Conservation (phyloP, 176 grass and related monocot genomes). For the Musa troglodytarum region DNA sequence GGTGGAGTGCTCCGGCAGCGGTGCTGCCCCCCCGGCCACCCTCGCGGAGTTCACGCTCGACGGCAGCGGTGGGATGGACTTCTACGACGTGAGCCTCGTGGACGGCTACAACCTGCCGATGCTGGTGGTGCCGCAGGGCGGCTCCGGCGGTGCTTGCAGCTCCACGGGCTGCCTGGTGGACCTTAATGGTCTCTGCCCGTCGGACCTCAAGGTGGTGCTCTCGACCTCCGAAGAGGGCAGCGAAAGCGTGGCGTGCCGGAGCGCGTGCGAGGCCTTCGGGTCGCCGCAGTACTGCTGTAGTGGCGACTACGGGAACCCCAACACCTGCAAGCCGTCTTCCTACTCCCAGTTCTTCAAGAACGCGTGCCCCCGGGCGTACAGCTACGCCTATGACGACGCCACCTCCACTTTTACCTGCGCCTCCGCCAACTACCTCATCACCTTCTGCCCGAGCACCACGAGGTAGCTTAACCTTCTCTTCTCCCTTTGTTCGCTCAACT, state of each 20-base stretch:
- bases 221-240: neutral
- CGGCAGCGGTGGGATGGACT: conserved; percentile 29
- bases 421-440: conserved; percentile 11
- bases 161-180: conserved; percentile 12
- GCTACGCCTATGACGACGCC: conserved; percentile 18
- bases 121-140: conserved; percentile 7
- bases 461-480: neutral
- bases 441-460: conserved; percentile 11
- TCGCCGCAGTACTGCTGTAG: conserved; percentile 13
- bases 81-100: conserved; percentile 80
- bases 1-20: neutral
- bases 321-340: conserved; percentile 13
- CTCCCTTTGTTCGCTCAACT: neutral
- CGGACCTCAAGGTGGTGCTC: conserved; percentile 9
- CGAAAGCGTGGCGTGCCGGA: conserved; percentile 15
- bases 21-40: neutral
- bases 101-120: conserved; percentile 58
- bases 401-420: conserved; percentile 15
- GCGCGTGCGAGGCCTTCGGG: conserved; percentile 16
- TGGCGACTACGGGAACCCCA: conserved; percentile 3
- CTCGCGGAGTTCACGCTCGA: conserved; percentile 13
- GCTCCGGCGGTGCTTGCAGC: conserved; percentile 2
- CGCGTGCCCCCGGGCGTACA: conserved; percentile 11
- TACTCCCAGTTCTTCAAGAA: conserved; percentile 23
- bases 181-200: conserved; percentile 6